phyloP scores from a whole-genome alignment of 768 basidiomycete species.

The Naganishia friedmannii region DNA sequence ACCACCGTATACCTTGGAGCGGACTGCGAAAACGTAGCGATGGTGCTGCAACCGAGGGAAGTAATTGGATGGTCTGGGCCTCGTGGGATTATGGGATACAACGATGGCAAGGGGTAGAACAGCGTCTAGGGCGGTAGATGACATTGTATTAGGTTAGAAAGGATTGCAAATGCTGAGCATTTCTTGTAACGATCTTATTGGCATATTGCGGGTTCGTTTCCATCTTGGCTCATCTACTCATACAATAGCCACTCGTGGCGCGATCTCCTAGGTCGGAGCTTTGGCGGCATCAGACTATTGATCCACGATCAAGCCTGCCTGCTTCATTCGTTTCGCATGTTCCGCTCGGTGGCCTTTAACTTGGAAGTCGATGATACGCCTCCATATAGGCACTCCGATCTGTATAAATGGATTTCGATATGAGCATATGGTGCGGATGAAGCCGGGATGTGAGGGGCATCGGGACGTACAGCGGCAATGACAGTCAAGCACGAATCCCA shows the following conservation, averaged over 20 bases:
- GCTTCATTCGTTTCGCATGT: slow-evolving; percentile 32
- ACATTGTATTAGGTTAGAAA: not conserved
- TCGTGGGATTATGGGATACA: slow-evolving; percentile 4
- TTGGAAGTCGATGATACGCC: slow-evolving; percentile 44
- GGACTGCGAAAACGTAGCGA: not conserved
- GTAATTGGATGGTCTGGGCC: not conserved
- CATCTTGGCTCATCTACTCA: too few relatives aligned
- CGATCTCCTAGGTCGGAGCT: not conserved
- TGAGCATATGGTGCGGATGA: not conserved
- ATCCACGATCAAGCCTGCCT: not conserved
- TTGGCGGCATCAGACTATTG: not conserved
- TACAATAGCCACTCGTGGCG: too few relatives aligned
- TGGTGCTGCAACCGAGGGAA: not conserved
- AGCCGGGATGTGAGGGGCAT: not conserved
- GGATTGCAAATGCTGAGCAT: not conserved
- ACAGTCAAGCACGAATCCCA: slow-evolving; percentile 58
- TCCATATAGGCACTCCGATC: slow-evolving; percentile 50
- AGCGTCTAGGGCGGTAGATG: not conserved
- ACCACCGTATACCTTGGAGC: not conserved
- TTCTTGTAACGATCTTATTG: not conserved
- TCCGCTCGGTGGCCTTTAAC: slow-evolving; percentile 33
- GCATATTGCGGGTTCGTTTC: not conserved
- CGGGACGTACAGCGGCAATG: slow-evolving; percentile 55
- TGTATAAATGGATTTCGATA: slow-evolving; percentile 29
- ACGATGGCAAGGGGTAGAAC: slow-evolving; percentile 14